These are phyloP conservation scores for Conticribra guillardii DNA, from an alignment of 108 stramenopile genomes.

Conservation along the genomic window DNA sequence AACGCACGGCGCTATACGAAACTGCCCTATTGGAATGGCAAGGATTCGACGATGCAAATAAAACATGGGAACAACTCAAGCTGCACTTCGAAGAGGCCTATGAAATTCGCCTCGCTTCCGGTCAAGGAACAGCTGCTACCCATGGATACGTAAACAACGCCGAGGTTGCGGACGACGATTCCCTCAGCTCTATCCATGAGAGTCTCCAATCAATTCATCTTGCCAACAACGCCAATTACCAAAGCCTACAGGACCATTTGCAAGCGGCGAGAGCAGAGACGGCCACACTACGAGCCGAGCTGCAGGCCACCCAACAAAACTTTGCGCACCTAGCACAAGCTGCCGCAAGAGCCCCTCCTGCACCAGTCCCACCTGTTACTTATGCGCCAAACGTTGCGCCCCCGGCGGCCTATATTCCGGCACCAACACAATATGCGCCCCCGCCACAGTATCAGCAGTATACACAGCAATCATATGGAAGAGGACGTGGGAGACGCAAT, in stretches of 20 bases:
- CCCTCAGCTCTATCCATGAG: constrained; percentile 8
- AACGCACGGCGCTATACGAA: constrained; percentile 6
- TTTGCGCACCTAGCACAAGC: too few relatives aligned
- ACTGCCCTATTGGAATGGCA: constrained; percentile 5
- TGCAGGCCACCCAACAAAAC: too few relatives aligned
- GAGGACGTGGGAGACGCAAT: constrained; percentile 1
- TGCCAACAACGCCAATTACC: constrained; percentile 7
- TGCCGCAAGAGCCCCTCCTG: too few relatives aligned
- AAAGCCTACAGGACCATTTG: too few relatives aligned
- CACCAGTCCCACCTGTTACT: too few relatives aligned
- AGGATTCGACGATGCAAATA: constrained; percentile 4
- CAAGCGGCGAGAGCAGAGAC: too few relatives aligned
- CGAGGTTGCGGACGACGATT: constrained; percentile 2
- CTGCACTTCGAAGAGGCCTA: constrained; percentile 17
- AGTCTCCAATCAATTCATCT: constrained; percentile 4
- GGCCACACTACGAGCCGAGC: too few relatives aligned
- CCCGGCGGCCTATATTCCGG: neutral
- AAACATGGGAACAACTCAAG: constrained; percentile 8
- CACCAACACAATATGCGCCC: constrained; percentile 7
- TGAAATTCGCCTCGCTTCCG: neutral
- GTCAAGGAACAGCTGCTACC: neutral
- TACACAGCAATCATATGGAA: neutral
- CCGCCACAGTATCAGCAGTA: neutral
- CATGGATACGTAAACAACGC: constrained; percentile 14
- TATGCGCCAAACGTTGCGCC: too few relatives aligned